Conservation (phyloP, 495 filamentous ascomycete species). For the Penicillium verhagenii region DNA sequence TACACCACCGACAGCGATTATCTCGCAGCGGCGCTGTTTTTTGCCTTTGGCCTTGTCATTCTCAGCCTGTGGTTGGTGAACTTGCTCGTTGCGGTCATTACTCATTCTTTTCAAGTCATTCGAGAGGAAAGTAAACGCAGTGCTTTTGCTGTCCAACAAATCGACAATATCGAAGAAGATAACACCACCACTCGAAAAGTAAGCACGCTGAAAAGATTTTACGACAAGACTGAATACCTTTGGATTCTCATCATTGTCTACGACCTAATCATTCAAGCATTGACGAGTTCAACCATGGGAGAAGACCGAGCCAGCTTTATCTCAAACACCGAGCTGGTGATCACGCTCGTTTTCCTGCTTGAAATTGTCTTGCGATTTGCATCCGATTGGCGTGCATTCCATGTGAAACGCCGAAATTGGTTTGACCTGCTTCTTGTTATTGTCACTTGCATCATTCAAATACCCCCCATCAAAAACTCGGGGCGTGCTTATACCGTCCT, state of each 20-base stretch:
- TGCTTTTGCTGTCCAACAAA: slow-evolving; percentile 80
- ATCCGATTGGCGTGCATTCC: slow-evolving; percentile 77
- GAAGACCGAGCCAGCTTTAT: slow-evolving; percentile 52
- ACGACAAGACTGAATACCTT: slow-evolving; percentile 68
- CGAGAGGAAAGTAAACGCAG: slow-evolving; percentile 92
- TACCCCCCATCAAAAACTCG: slow-evolving; percentile 75
- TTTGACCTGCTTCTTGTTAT: slow-evolving; percentile 77
- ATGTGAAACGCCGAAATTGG: slow-evolving; percentile 67
- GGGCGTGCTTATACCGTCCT: slow-evolving; percentile 83
- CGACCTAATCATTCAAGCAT: slow-evolving; percentile 69
- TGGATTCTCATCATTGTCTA: slow-evolving; percentile 82
- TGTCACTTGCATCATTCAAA: slow-evolving; percentile 79
- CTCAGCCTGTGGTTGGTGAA: slow-evolving; percentile 97
- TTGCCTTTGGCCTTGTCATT: slow-evolving; percentile 82
- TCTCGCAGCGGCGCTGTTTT: slow-evolving; percentile 79
- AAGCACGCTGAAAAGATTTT: slow-evolving; percentile 64
- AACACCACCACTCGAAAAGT: slow-evolving; percentile 36
- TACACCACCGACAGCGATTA: slow-evolving; percentile 90
- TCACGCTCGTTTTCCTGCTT: slow-evolving; percentile 74
- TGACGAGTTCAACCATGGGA: slow-evolving; percentile 75
- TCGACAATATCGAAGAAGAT: slow-evolving; percentile 43
- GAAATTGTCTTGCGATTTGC: slow-evolving; percentile 82
- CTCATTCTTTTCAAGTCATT: slow-evolving; percentile 97
- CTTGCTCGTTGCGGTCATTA: slow-evolving; percentile 96
- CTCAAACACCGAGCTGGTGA: slow-evolving; percentile 66